phyloP scores from a whole-genome alignment of 371 early-diverging fungal species.

The Smittium culicis region DNA sequence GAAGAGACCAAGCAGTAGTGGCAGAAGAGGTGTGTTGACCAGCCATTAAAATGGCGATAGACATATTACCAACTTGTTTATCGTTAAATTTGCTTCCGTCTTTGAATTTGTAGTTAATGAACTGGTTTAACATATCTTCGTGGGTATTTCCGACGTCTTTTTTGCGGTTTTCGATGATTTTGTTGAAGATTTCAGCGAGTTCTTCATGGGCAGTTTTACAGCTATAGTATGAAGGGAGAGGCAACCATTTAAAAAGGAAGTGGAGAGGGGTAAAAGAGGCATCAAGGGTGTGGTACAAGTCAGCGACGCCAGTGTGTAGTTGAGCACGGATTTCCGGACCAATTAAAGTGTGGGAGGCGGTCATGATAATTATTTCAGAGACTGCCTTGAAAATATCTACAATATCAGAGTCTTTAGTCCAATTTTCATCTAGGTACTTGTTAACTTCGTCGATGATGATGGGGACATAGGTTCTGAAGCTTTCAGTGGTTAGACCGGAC shows the following conservation, averaged over 20 bases:
- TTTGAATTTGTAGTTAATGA: slow-evolving; percentile 79
- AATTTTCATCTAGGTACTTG: slow-evolving; percentile 53
- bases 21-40: slow-evolving; percentile 94
- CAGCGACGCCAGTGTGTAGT: slow-evolving; percentile 68
- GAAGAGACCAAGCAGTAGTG: slow-evolving; percentile 79
- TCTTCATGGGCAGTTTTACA: slow-evolving; percentile 76
- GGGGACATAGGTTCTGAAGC: slow-evolving; percentile 75
- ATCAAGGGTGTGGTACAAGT: slow-evolving; percentile 89
- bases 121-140: slow-evolving; percentile 62
- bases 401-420: slow-evolving; percentile 35
- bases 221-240: slow-evolving; percentile 59
- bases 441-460: slow-evolving; percentile 70
- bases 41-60: slow-evolving; percentile 91
- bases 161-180: slow-evolving; percentile 68
- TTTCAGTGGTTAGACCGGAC: slow-evolving; percentile 71
- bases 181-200: slow-evolving; percentile 64
- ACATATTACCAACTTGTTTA: slow-evolving; percentile 74
- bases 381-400: slow-evolving; percentile 66
- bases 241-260: slow-evolving; percentile 73
- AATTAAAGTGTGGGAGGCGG: slow-evolving; percentile 86
- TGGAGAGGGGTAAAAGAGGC: slow-evolving; percentile 89
- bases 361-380: slow-evolving; percentile 82
- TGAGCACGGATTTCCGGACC: slow-evolving; percentile 81
- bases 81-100: slow-evolving; percentile 65
- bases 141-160: slow-evolving; percentile 34